Percentiles rank a stretch among this genome's conserved stretches.
These are phyloP conservation scores for Coemansia sp. DNA, from an alignment of 371 early-diverging fungal genomes.

Conservation along the genomic window DNA sequence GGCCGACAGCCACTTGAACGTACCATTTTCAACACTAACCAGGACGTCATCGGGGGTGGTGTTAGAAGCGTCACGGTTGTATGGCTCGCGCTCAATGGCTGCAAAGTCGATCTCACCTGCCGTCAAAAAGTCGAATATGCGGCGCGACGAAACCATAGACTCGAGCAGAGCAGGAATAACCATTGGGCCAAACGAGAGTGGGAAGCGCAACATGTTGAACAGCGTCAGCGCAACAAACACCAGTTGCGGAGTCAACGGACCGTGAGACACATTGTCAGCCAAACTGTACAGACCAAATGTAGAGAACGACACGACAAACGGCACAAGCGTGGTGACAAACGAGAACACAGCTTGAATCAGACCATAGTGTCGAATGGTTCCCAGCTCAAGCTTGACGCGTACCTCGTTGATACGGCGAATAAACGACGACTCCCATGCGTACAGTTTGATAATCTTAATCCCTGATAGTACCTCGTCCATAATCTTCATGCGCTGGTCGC, in stretches of 20 bases:
- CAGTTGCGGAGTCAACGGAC: conserved; percentile 69
- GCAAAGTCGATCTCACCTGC: conserved; percentile 73
- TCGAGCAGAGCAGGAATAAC: conserved; percentile 76
- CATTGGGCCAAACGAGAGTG: conserved; percentile 71
- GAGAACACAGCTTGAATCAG: conserved; percentile 41
- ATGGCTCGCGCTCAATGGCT: conserved; percentile 57
- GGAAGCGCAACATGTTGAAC: conserved; percentile 89
- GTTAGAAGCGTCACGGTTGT: conserved; percentile 18
- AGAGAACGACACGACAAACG: conserved; percentile 81
- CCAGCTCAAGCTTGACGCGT: conserved; percentile 75
- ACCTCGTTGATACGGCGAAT: conserved; percentile 64
- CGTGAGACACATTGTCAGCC: conserved; percentile 53
- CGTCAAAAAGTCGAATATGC: conserved; percentile 74
- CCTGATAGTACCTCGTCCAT: conserved; percentile 93
- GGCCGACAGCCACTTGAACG: conserved; percentile 59
- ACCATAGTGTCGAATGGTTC: conserved; percentile 73
- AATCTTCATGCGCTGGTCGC: conserved; percentile 82
- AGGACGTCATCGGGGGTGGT: conserved; percentile 15
- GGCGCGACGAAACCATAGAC: conserved; percentile 74
- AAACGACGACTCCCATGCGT: conserved; percentile 75
- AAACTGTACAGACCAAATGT: conserved; percentile 77
- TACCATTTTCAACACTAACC: conserved; percentile 28
- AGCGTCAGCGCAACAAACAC: conserved; percentile 88
- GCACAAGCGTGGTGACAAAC: conserved; percentile 66
- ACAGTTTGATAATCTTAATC: conserved; percentile 88